Evolutionary conservation across 768 basidiomycete genomes (phyloP), one percentile per base, ranked within the genome.

Genomic region (Tylopilus subfusipes): DNA sequence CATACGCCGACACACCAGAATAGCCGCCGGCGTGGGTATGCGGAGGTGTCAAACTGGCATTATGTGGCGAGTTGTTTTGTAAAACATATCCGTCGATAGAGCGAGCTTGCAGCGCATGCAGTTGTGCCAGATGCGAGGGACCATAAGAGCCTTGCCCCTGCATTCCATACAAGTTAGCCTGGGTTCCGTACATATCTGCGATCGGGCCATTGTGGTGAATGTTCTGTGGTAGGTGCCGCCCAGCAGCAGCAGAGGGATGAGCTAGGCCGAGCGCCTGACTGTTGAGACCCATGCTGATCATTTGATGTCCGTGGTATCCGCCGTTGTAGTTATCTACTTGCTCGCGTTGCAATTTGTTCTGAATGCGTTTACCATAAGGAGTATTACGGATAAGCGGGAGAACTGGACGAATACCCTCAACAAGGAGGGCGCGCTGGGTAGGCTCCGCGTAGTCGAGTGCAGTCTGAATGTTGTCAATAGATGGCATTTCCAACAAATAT

Each of bases 301-400:
- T 75, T 62, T 83, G 83, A 62, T 82, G 83, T 65, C 78, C 78
- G 54, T 82, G 79, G 67, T 83, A 84, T 52, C 79, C 78, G 36
- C 71, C 67, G 44, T 79, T 78, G 56, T 78, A 86, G 52, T 75
- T 79, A 61, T 90, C 89, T 73, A 88, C 80, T 63, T 92, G 90
- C 74, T 96, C 94, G 54, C 96, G 91, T 73, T 97, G 95, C 50
- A 98, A 77, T 75, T 98, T 98, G 78, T 94, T 95, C 73, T 98
- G 96, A 66, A 99, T 99, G 42, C 97, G 87, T 78, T 99, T 99
- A 63, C 97, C 97, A 64, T 99, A 99, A 8, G 97, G 97, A 11
- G 97, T 99, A 75, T 99, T 99, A 66, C 97, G 90, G 68, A 99
- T 99, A 64, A 98, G 81, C 3, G 97, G 97, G 24, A 99, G 81